Base-by-base conservation (phyloP, 768 basidiomycete genomes). In the Naganishia friedmannii region DNA sequence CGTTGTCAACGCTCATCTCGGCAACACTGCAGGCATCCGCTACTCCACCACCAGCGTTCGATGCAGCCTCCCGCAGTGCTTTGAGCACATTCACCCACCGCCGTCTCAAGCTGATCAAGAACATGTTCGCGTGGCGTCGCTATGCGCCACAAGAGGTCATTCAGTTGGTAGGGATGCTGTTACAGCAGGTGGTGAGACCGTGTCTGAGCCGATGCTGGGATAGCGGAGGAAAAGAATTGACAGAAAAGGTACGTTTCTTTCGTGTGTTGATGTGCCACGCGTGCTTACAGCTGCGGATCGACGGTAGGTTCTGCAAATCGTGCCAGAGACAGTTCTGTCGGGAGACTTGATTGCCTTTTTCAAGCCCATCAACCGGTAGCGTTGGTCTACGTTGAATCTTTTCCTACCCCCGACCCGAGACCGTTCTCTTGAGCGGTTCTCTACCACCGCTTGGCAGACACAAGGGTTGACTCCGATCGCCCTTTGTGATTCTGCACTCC, bases 171-270 rank as follows among this genome's bases (percentile, higher is more conserved):
- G 84, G 81, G 17, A 84, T 83, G 72, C 79, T 93, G 19, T 83
- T 90, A 10, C 85, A 85, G 26, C 82, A 85, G 23, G 85, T 85
- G 71, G 84, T 93, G 53, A 75, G 89, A 60, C 86, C 86, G 6
- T 83, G 90, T 34, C 88, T 92, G 6, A 85, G 87, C 71, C 85
- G 84, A 68, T 90, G 89, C 10, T 96, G 93, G 93, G 91, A 92
- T 53, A 89, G 91, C 45, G 92, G 93, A 13, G 92, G 92, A 1
- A 85, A 88, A 78, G 86, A 86, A 46, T 81, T 86, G 70, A 82
- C 86, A 68, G 83, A 81, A 32, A 86, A 86, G 85, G 91, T 91
- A 71, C 68, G 79, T 74, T 21, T 2, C 12, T 3, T 12, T n/a
- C 34, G 4, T 48, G 26, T 8, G 7, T 12, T n/a, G 46, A 2